A percentile compares a stretch with the other conserved stretches of the same genome.
Conservation (phyloP, 768 basidiomycete species). For the Gelatoporia subvermispora region DNA sequence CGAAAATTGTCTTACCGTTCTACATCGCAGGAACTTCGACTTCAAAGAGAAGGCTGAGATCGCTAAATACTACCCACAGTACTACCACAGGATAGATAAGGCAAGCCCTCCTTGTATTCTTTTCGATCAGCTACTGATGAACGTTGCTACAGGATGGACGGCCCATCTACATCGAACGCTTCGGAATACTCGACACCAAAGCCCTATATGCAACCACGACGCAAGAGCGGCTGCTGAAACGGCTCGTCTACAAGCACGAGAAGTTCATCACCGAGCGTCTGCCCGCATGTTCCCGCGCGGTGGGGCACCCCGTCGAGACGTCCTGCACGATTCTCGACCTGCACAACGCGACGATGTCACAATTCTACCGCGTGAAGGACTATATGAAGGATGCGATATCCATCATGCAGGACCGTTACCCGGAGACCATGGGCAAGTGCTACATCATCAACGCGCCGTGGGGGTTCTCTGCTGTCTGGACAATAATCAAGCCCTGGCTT, state of each 20-base stretch:
- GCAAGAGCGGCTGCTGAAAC: constrained; percentile 81
- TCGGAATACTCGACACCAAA: constrained; percentile 84
- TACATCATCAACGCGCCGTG: constrained; percentile 98
- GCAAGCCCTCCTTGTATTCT: constrained; percentile 33
- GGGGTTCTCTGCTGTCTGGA: constrained; percentile 87
- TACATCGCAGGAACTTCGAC: constrained; percentile 63
- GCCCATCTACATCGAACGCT: constrained; percentile 91
- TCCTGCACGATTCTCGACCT: constrained; percentile 97
- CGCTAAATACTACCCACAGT: constrained; percentile 92
- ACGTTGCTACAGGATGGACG: constrained; percentile 68
- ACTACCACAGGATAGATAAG: constrained; percentile 94
- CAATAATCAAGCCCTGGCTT: constrained; percentile 86
- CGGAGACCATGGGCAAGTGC: constrained; percentile 95
- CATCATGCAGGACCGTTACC: constrained; percentile 90
- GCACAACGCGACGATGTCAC: constrained; percentile 56
- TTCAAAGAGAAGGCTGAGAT: constrained; percentile 81
- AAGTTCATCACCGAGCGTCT: constrained; percentile 76
- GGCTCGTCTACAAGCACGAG: constrained; percentile 92
- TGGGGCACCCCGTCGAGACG: constrained; percentile 90
- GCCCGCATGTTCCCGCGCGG: constrained; percentile 65
- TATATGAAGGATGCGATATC: constrained; percentile 72
- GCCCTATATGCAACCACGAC: constrained; percentile 80
- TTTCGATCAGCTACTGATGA: too few species aligned
- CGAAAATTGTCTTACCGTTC: constrained; percentile 1
- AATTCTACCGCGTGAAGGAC: constrained; percentile 90